Conservation (phyloP, 345 rosid genomes). For the Reutealis trisperma region DNA sequence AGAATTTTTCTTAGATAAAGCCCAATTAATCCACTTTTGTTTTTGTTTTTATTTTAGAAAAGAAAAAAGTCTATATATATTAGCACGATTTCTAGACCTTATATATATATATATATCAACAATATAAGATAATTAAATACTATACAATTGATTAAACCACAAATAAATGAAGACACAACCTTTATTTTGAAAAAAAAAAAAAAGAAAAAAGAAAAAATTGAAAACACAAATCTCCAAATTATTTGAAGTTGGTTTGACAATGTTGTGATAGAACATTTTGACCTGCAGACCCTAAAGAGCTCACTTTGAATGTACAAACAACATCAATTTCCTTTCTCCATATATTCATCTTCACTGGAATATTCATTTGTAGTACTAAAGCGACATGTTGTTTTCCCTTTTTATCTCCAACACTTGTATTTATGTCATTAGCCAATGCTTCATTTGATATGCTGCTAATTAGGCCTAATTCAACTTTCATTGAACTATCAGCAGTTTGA, state of each 20-base stretch:
- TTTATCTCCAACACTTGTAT: slow-evolving; percentile 14
- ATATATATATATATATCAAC: too few relatives aligned
- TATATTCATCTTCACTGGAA: slow-evolving; percentile 32
- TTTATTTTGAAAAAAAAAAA: too few relatives aligned
- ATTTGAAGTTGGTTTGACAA: slow-evolving; percentile 42
- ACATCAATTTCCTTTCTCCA: slow-evolving; percentile 40
- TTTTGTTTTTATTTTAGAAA: too few relatives aligned
- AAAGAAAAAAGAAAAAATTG: too few relatives aligned
- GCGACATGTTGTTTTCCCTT: slow-evolving; percentile 21
- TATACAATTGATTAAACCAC: too few relatives aligned
- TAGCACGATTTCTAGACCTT: too few relatives aligned
- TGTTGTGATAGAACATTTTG: slow-evolving; percentile 46
- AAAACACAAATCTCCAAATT: background rate
- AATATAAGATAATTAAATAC: too few relatives aligned
- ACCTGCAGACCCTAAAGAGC: slow-evolving; percentile 34
- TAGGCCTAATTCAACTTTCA: slow-evolving; percentile 6
- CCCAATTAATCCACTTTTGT: too few relatives aligned
- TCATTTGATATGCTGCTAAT: background rate
- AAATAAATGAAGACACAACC: too few relatives aligned
- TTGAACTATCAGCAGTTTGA: slow-evolving; percentile 28
- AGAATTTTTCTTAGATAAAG: too few relatives aligned
- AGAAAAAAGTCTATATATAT: too few relatives aligned
- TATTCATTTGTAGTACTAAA: slow-evolving; percentile 25
- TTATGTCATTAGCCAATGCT: background rate
- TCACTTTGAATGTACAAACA: slow-evolving; percentile 53